These are phyloP conservation scores for Cochlearia excelsa DNA, from an alignment of 345 rosid genomes.

Conservation along the genomic window DNA sequence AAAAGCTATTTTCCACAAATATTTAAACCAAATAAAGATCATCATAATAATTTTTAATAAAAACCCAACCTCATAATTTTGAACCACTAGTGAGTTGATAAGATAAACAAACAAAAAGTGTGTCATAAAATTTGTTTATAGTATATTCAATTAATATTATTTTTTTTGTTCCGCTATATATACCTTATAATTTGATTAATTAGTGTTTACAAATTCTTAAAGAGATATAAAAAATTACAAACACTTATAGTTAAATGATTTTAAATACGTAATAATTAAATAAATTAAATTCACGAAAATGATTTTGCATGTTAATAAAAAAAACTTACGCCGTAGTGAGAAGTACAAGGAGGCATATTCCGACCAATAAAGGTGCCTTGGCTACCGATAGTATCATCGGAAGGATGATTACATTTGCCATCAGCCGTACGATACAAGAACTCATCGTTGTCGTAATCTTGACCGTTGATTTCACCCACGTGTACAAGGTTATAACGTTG, in stretches of 20 bases:
- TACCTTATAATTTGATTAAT: not conserved
- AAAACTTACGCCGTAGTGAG: constrained; percentile 45
- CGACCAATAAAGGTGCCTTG: constrained; percentile 62
- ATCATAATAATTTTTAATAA: not conserved
- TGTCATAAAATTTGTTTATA: constrained; percentile 7
- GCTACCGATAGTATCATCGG: constrained; percentile 54
- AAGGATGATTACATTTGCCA: constrained; percentile 65
- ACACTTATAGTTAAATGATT: not conserved
- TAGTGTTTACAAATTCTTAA: not conserved
- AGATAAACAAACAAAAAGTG: not conserved
- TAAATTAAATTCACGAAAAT: not conserved
- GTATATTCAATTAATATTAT: too few species aligned
- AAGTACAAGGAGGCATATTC: constrained; percentile 59
- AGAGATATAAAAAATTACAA: too few species aligned
- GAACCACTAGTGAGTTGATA: constrained; percentile 7
- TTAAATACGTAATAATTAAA: not conserved
- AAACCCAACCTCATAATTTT: constrained; percentile 2
- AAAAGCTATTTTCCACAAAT: too few species aligned
- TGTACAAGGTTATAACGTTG: constrained; percentile 69
- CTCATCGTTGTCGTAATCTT: constrained; percentile 44
- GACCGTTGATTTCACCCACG: constrained; percentile 51
- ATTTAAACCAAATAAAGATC: constrained; percentile 11
- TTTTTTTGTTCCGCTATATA: too few species aligned
- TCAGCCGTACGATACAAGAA: constrained; percentile 60
- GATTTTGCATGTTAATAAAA: not conserved